Evolutionary conservation across 805 yeast genomes (phyloP).

Genomic region (Sugiyamaella smithiae): DNA sequence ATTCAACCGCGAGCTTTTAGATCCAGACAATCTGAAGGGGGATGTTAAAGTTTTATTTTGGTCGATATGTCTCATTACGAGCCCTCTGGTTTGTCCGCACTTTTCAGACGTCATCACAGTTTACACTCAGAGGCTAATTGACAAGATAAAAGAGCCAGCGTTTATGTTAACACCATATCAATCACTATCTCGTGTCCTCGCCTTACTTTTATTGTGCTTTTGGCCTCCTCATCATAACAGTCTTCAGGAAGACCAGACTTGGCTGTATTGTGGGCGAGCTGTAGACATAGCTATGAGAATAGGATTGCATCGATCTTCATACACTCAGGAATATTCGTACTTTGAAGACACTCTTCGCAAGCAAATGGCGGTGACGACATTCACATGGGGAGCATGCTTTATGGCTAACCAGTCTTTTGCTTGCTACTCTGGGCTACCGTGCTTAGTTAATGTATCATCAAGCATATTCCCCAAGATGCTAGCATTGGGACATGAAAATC

Average conservation of each 20-base stretch:
- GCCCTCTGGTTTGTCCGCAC: conserved; percentile 8
- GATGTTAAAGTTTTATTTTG: conserved; percentile 10
- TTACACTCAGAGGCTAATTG: conserved; percentile 7
- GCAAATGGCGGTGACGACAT: conserved; percentile 3
- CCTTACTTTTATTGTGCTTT: conserved; percentile 10
- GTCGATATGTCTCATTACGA: conserved; percentile 14
- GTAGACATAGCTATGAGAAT: conserved; percentile 12
- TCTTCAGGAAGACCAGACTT: conserved; percentile 15
- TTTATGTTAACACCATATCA: conserved; percentile 9
- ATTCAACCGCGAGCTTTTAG: conserved; percentile 10
- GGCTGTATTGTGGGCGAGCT: conserved; percentile 15
- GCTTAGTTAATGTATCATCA: neutral
- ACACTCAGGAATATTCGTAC: conserved; percentile 11
- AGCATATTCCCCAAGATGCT: conserved; percentile 8
- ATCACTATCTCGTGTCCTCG: conserved; percentile 8
- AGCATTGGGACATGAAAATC: conserved; percentile 1
- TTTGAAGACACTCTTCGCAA: conserved; percentile 3
- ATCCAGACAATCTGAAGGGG: conserved; percentile 8
- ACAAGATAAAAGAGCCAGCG: neutral
- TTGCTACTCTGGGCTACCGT: conserved; percentile 8
- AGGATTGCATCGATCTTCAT: conserved; percentile 18
- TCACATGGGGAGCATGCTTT: conserved; percentile 12
- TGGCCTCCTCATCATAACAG: conserved; percentile 10
- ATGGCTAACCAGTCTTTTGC: conserved; percentile 11
- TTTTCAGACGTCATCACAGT: neutral